Base-by-base conservation (phyloP, 192 early-diverging fungal species). In the Oehlia diaphana region DNA sequence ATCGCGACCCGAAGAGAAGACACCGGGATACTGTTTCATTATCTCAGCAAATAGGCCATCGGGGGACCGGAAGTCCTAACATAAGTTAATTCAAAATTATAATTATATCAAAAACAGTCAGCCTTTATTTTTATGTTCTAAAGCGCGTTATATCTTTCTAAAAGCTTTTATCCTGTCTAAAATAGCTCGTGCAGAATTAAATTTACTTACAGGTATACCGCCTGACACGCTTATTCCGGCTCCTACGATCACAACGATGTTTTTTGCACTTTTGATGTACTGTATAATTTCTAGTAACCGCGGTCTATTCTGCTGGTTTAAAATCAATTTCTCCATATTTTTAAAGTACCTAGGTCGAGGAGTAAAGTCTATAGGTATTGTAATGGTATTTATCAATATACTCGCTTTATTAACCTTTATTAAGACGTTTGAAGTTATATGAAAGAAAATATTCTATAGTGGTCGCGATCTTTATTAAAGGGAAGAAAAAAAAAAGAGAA, bases 31-130 rank as follows among this genome's bases (percentile, higher is more conserved):
- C 47, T 86, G 82, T 53, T 84, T 82, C 77, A 94, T 95, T 10
- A 95, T 88, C 14, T 93, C 83, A 72, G 88, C 90, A 85, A 93
- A 95, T 28, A 95, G 87, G 35, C 94, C 94, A 77, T 91, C 86
- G 16, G 83, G 76, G 5, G 93, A 93, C 10, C 93, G 90, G 76
- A 94, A 94, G 84, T 94, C 93, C 93, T 93, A 74, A 68, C 9
- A 37, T 33, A 31, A 28, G 4, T 37, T 58, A 58, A 58, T 58
- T 58, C 53, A 58, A 58, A 58, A 19, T 58, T 58, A 58, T 21
- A 58, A 16, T 53, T 53, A 4, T 35, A 35, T 12, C 12, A 33
- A 68, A 37, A 21, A 58, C 31, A 58, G 5, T 19, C 4, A 21
- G 19, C 4, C 19, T 58, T 58, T 21, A 58, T 21, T 21, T 53